Conservation (phyloP, 2,329 filamentous ascomycete genomes). For the Arthrocladium fulminans region DNA sequence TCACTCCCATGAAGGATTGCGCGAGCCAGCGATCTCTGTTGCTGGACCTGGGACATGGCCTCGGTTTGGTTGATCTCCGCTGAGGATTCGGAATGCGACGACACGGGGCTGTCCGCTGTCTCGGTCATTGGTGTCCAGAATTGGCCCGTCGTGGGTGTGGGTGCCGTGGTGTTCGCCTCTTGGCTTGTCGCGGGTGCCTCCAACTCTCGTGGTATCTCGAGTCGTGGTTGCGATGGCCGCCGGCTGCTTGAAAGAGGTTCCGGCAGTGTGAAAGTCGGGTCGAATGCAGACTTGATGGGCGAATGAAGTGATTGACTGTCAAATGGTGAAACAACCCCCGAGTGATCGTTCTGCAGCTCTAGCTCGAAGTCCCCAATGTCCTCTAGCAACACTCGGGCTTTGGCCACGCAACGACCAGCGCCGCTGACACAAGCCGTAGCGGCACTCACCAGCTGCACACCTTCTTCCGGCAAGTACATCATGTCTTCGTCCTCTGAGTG, state of each 20-base stretch:
- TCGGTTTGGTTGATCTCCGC: not conserved
- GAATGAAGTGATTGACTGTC: not conserved
- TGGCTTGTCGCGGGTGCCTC: not conserved
- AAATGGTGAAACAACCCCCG: not conserved
- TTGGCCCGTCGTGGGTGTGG: not conserved
- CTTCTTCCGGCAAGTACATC: slow-evolving; percentile 71
- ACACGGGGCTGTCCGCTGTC: not conserved
- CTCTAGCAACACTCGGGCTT: slow-evolving; percentile 76
- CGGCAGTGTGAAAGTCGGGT: not conserved
- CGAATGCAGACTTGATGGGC: not conserved
- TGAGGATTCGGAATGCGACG: not conserved
- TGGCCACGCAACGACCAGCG: slow-evolving; percentile 82
- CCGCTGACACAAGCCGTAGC: slow-evolving; percentile 83
- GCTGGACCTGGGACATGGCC: not conserved
- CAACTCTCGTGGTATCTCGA: not conserved
- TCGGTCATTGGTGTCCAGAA: not conserved
- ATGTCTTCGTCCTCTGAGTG: slow-evolving; percentile 63
- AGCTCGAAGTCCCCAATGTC: slow-evolving; percentile 78
- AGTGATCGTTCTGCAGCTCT: slow-evolving; percentile 5
- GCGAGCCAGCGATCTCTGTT: not conserved
- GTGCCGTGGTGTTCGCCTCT: not conserved
- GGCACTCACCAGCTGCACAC: slow-evolving; percentile 63
- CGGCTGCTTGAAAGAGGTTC: not conserved
- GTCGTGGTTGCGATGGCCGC: not conserved
- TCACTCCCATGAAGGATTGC: slow-evolving; percentile 48